Percentiles rank a stretch among this genome's conserved stretches.
Conservation (phyloP, 192 early-diverging fungal species). For the Umbelopsis ramanniana region DNA sequence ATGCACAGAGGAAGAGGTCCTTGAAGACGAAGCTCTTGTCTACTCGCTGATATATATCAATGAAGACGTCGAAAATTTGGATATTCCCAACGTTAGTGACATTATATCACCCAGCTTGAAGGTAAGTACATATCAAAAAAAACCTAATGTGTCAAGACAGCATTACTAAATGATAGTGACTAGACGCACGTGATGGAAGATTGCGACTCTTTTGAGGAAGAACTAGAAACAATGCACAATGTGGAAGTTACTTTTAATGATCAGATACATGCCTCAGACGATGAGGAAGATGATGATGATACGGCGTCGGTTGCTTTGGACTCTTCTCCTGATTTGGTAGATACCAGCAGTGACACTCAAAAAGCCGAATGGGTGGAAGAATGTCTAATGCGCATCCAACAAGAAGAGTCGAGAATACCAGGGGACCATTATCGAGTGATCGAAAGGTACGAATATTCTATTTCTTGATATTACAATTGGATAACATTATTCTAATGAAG, state of each 20-base stretch:
- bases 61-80: background rate
- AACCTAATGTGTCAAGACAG: background rate
- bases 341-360: background rate
- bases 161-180: background rate
- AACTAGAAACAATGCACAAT: background rate
- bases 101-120: constrained; percentile 10
- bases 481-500: background rate
- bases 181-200: background rate
- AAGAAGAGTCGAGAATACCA: background rate
- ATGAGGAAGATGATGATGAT: background rate
- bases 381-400: constrained; percentile 12
- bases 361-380: background rate
- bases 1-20: constrained; percentile 28
- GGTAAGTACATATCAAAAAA: background rate
- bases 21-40: constrained; percentile 17
- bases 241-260: background rate
- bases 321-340: background rate
- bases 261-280: background rate
- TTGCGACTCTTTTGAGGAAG: constrained; percentile 10
- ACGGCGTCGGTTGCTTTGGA: background rate
- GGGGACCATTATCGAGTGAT: constrained; percentile 14
- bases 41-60: constrained; percentile 14
- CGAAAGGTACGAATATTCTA: constrained; percentile 10
- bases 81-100: constrained; percentile 1
- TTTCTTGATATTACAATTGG: background rate